phyloP scores from a whole-genome alignment of 805 yeast genomes.

The Spathaspora hagerdaliae region DNA sequence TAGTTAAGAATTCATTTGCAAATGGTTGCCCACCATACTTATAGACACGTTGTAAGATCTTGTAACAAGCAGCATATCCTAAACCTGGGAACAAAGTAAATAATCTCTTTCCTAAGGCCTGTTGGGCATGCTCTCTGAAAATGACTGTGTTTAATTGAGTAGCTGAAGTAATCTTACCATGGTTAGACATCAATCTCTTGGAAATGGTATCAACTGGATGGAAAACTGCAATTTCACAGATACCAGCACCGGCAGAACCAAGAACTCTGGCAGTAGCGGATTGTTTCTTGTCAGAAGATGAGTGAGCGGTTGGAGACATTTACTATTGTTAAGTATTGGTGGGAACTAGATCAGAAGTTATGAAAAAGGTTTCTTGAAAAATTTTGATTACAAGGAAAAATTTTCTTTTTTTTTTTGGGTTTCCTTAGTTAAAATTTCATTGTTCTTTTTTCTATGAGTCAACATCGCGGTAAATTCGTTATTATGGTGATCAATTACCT shows the following conservation, averaged over 20 bases:
- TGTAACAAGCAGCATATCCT: conserved; percentile 97
- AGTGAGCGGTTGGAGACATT: conserved; percentile 30
- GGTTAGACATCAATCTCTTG: conserved; percentile 88
- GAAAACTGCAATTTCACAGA: conserved; percentile 92
- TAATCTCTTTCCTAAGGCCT: conserved; percentile 65
- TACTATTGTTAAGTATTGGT: not conserved
- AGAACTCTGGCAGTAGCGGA: conserved; percentile 85
- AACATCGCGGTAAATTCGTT: not conserved
- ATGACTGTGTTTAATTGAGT: conserved; percentile 79
- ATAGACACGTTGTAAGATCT: conserved; percentile 94
- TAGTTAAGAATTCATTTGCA: conserved; percentile 86
- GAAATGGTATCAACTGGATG: conserved; percentile 99
- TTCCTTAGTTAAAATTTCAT: no score
- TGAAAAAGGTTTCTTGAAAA: not conserved
- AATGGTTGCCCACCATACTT: conserved; percentile 99
- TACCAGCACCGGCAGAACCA: conserved; percentile 98
- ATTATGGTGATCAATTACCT: not conserved
- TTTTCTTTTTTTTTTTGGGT: not conserved
- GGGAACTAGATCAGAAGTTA: not conserved
- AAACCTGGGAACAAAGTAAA: conserved; percentile 93
- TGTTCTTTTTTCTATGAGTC: not conserved
- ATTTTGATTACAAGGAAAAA: not conserved
- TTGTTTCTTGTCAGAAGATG: conserved; percentile 68
- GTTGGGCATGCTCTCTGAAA: conserved; percentile 75
- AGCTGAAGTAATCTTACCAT: conserved; percentile 58